Base-by-base conservation (phyloP, 306 rosid genomes). In the Luffa aegyptiaca region DNA sequence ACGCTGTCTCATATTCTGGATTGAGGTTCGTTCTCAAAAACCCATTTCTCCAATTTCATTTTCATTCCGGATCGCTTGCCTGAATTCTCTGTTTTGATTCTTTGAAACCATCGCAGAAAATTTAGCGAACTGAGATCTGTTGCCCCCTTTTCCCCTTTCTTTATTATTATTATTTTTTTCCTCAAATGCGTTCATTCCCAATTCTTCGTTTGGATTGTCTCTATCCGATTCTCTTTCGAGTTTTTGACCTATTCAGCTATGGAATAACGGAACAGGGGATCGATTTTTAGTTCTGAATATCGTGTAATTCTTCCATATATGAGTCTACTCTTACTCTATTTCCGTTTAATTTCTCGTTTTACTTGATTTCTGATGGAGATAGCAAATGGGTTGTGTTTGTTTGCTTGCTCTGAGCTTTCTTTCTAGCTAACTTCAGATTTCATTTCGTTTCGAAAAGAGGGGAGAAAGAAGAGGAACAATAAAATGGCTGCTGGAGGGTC, bases 401-500 rank as follows among this genome's bases (percentile, higher is more conserved):
- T 61, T 37, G 71, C 76, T 41, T 41, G 6, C 35, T 35, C 66
- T 78, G 76, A 80, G 11, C 48, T 20, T 76, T 77, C 7, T 12
- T 70, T 68, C 4, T 4, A 48, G 42, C 14, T 46, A 33, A 46
- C 13, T 46, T 49, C 17, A 5, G 63, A 33, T 74, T 74, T 14
- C 42, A 17, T 51, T 51, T 51, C 16, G 57, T 17, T 73, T 64
- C 75, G 13, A 33, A 41, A 51, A 42, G 75, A 42, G 37, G 83
- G 81, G 57, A 33, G 21, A 14, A 62, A 59, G 51, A 5, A 71
- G 76, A 74, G 77, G 80, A 48, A 14, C 56, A 76, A 49, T 71
- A 76, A 84, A 49, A 95, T 95, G 98, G 92, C 89, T 45, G 80
- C 52, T 78, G 61, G 84, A 9, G 88, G 85, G 77, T 83, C 94